Percentiles rank a stretch among this genome's conserved stretches.
These are phyloP conservation scores for Colletotrichum caudatum DNA, from an alignment of 2,329 filamentous ascomycete genomes.

Conservation along the genomic window DNA sequence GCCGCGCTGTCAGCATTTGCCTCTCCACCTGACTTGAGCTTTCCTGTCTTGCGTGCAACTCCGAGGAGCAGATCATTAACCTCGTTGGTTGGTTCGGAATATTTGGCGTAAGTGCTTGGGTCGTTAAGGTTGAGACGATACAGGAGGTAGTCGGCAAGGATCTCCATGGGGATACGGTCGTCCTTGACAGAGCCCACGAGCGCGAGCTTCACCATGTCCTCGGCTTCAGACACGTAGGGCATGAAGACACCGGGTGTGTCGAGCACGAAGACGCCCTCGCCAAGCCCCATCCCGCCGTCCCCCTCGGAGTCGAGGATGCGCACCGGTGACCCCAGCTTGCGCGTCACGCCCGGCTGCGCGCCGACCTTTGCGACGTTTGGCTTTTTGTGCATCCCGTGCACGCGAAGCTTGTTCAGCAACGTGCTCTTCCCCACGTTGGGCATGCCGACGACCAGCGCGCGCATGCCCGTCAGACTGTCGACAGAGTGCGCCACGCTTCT, in stretches of 20 bases:
- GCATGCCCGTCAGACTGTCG: slow-evolving; percentile 80
- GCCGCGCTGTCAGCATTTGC: slow-evolving; percentile 80
- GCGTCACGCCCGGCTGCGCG: slow-evolving; percentile 88
- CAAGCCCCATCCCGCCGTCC: slow-evolving; percentile 46
- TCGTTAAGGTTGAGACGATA: slow-evolving; percentile 81
- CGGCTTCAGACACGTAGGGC: slow-evolving; percentile 86
- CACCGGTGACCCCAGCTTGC: slow-evolving; percentile 85
- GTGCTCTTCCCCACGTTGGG: slow-evolving; percentile 97
- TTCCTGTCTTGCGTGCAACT: slow-evolving; percentile 80
- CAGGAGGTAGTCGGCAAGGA: slow-evolving; percentile 90
- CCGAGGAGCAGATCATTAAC: slow-evolving; percentile 77
- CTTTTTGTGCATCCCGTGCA: slow-evolving; percentile 67
- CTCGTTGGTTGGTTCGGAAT: slow-evolving; percentile 83
- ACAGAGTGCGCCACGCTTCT: slow-evolving; percentile 48
- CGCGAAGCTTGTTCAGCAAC: slow-evolving; percentile 87
- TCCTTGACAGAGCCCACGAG: slow-evolving; percentile 93
- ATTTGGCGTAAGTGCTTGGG: slow-evolving; percentile 71
- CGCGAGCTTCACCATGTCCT: slow-evolving; percentile 95
- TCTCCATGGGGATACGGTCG: slow-evolving; percentile 80
- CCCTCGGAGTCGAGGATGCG: slow-evolving; percentile 70
- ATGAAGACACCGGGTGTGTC: slow-evolving; percentile 97
- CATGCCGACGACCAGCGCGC: slow-evolving; percentile 93
- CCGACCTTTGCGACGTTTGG: slow-evolving; percentile 84
- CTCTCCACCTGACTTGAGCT: slow-evolving; percentile 78
- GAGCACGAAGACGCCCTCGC: slow-evolving; percentile 81